Evolutionary conservation across 768 basidiomycete genomes (phyloP), one percentile per base, ranked within the genome.

Genomic region (Termitomyces sp.): DNA sequence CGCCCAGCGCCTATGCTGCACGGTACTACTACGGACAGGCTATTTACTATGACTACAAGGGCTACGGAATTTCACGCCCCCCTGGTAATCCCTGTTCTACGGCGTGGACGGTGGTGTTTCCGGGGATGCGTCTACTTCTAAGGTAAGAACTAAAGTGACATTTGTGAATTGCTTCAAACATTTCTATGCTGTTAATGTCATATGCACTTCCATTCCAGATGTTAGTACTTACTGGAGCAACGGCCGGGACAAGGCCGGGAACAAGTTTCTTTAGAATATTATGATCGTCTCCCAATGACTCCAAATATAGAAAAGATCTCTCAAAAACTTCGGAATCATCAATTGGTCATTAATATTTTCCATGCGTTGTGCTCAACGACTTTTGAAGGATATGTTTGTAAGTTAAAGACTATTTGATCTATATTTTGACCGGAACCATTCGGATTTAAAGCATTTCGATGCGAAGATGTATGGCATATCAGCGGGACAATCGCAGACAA

Each of bases 401-500:
- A 48, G 16, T 16, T 3, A 7, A n/a, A 36, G 22, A 36, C 32
- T 48, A 18, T 22, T 36, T 49, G 16, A 25, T 48, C 12, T 16
- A 36, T 49, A 13, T 23, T 35, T 48, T 31, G 38, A 25, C 47
- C 47, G 45, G 44, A 50, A 50, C 35, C 5, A 35, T 31, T 7
- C 13, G 32, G 20, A 11, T 35, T n/a, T 39, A 23, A 38, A 22
- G 36, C n/a, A n/a, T n/a, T 52, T 45, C 45, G 25, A 49, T 48
- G n/a, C 31, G 32, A 7, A 29, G 20, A 18, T 13, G 36, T 38
- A 31, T 35, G 43, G 18, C 40, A 3, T 49, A 56, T 59, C 25
- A 40, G 56, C 38, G 53, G 46, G 59, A 35, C 41, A 47, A 46
- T 46, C 33, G 53, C 31, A 40, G 51, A 47, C 16, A 27, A 20